Conservation (phyloP, 208 protist genomes). For the Chromosphaera perkinsii region DNA sequence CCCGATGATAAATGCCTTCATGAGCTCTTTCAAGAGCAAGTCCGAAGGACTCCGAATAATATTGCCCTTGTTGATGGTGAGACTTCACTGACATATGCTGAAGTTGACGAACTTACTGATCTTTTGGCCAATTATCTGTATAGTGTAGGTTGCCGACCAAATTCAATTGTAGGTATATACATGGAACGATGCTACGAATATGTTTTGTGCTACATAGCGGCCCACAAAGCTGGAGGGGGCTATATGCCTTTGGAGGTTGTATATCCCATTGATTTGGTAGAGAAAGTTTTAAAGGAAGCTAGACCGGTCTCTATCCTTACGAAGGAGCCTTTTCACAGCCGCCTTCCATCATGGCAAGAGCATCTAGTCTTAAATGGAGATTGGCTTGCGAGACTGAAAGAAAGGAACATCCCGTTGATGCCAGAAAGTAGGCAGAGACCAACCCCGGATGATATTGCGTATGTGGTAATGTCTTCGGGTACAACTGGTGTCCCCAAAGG, state of each 20-base stretch:
- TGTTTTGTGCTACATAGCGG: neutral
- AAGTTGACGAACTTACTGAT: neutral
- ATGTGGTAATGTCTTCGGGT: slow-evolving; percentile 19
- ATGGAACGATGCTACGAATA: slow-evolving; percentile 13
- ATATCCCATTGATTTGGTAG: slow-evolving; percentile 5
- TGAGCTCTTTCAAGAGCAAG: slow-evolving; percentile 2
- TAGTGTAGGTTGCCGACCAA: neutral
- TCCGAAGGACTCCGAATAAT: neutral
- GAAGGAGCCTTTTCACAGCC: too few relatives aligned
- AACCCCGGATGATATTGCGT: slow-evolving; percentile 7
- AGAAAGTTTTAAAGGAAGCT: neutral
- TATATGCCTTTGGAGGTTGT: neutral
- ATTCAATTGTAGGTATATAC: neutral
- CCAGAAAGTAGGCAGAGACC: neutral
- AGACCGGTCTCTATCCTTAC: neutral
- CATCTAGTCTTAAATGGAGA: neutral
- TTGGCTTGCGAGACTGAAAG: too few relatives aligned
- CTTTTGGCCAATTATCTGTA: neutral
- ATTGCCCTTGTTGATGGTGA: neutral
- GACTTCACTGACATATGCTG: neutral
- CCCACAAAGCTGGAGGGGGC: slow-evolving; percentile 1
- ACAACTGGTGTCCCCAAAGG: slow-evolving; percentile 25
- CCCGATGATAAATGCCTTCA: neutral
- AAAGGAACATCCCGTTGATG: neutral
- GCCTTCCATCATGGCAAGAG: neutral